Evolutionary conservation across 1,139 yeast species (phyloP), one percentile per base, ranked within the genome.

Genomic region (Candida pseudocylindracea): DNA sequence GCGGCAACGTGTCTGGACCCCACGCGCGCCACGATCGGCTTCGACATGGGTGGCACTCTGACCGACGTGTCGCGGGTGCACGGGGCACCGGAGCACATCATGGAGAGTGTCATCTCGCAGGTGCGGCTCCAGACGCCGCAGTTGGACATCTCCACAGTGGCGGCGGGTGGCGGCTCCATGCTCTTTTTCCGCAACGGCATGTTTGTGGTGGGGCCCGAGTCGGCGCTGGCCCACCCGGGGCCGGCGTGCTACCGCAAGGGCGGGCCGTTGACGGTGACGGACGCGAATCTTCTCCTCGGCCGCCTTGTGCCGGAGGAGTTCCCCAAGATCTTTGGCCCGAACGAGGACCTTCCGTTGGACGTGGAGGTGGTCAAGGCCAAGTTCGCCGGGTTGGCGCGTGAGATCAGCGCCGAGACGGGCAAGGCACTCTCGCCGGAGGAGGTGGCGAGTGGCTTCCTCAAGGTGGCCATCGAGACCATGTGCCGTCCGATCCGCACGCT

Each of bases 1-100:
- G 65, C 70, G 1, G 51, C 51, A 34, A 66, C 72, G 1, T 55
- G 67, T 10, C 65, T 51, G 39, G 60, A 64, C 39, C 44, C 49
- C 6, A 44, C 51, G 10, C 50, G 55, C 33, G 70, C 72, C 1
- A 55, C 63, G 12, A 54, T 66, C 29, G 72, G 72, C 0, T 67
- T 67, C 39, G 72, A 66, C 45, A 66, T 66, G 72, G 72, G 72
- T 24, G 72, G 72, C 27, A 66, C 72, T 4, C 63, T 71, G 2
- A 66, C 72, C 1, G 72, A 66, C 45, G 72, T 66, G 6, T 61
- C 69, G 2, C 63, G 57, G 38, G 57, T 50, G 35, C 41, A 55
- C 33, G 71, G 72, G 8, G 45, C 51, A 11, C 51, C 54, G 31
- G 71, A 65, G 38, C 65, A 61, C 34, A 58, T 61, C n/a, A 64